phyloP scores from a whole-genome alignment of 2,329 filamentous ascomycete species.

The Xylariaceae sp. region DNA sequence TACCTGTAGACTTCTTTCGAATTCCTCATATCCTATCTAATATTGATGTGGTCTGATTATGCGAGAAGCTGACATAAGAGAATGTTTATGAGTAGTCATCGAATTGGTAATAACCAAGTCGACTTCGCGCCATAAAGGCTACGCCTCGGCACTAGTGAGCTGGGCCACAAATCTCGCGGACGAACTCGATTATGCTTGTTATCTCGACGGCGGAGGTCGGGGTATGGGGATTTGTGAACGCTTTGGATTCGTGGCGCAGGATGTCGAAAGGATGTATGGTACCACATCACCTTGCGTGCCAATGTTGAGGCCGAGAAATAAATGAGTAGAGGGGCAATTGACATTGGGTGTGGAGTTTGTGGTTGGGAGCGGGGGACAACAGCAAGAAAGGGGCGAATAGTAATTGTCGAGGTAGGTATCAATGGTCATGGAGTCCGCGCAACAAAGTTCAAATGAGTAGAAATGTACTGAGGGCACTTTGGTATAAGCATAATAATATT shows the following conservation, averaged over 20 bases:
- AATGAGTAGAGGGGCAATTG: slow-evolving; percentile 1
- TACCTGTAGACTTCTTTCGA: too few relatives aligned
- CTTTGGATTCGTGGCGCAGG: slow-evolving; percentile 32
- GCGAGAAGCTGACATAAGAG: too few relatives aligned
- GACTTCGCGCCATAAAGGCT: slow-evolving; percentile 28
- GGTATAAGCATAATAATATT: slow-evolving; percentile 20
- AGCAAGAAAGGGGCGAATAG: too few relatives aligned
- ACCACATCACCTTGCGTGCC: slow-evolving; percentile 34
- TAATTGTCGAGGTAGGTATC: background rate
- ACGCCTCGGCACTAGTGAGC: slow-evolving; percentile 31
- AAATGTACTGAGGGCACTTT: slow-evolving; percentile 19
- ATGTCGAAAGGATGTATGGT: slow-evolving; percentile 32
- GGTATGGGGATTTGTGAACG: slow-evolving; percentile 34
- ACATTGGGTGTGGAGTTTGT: background rate
- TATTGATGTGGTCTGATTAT: too few relatives aligned
- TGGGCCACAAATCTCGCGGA: slow-evolving; percentile 33
- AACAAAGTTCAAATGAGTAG: too few relatives aligned
- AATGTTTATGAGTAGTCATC: slow-evolving; percentile 32
- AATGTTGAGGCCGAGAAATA: slow-evolving; percentile 32
- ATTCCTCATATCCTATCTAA: too few relatives aligned
- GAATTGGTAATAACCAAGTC: slow-evolving; percentile 35
- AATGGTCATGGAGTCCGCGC: too few relatives aligned
- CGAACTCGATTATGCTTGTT: slow-evolving; percentile 30
- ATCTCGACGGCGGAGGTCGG: slow-evolving; percentile 35
- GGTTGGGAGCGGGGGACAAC: too few relatives aligned